phyloP scores from a whole-genome alignment of 352 stramenopile genomes.

The Globisporangium parvum region DNA sequence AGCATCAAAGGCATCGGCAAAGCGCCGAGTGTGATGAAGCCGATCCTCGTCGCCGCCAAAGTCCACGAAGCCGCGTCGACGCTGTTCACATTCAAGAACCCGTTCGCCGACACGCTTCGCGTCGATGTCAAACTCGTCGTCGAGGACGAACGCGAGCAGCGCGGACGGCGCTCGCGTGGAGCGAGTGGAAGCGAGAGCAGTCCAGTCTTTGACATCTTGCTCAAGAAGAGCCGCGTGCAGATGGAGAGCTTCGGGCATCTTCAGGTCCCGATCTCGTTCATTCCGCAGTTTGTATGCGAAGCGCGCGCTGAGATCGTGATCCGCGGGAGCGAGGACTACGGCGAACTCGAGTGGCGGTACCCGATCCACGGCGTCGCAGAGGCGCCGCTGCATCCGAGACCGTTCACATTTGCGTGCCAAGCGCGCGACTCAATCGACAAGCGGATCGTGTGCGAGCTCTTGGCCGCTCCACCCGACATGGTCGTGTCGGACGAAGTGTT shows the following conservation, averaged over 20 bases:
- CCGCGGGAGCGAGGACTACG: slow-evolving; percentile 52
- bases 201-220: slow-evolving; percentile 63
- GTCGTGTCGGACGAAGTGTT: slow-evolving; percentile 36
- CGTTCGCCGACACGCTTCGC: slow-evolving; percentile 75
- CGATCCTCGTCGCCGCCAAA: slow-evolving; percentile 52
- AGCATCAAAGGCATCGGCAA: slow-evolving; percentile 66
- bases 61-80: slow-evolving; percentile 79
- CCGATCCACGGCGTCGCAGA: slow-evolving; percentile 66
- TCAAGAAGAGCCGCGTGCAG: slow-evolving; percentile 68
- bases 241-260: slow-evolving; percentile 78
- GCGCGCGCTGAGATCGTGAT: slow-evolving; percentile 64
- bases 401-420: slow-evolving; percentile 57
- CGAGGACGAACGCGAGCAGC: slow-evolving; percentile 3
- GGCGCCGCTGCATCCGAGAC: slow-evolving; percentile 50
- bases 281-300: slow-evolving; percentile 67
- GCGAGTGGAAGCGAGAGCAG: background rate
- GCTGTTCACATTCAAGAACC: slow-evolving; percentile 91
- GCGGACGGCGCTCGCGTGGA: background rate
- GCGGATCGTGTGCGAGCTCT: slow-evolving; percentile 48
- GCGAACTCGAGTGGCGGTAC: slow-evolving; percentile 73
- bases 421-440: slow-evolving; percentile 66
- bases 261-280: slow-evolving; percentile 90
- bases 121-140: slow-evolving; percentile 74
- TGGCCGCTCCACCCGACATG: slow-evolving; percentile 45
- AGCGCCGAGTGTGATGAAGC: slow-evolving; percentile 88